These are phyloP conservation scores for Diutina sp. DNA, from an alignment of 1,139 yeast species.

Conservation along the genomic window DNA sequence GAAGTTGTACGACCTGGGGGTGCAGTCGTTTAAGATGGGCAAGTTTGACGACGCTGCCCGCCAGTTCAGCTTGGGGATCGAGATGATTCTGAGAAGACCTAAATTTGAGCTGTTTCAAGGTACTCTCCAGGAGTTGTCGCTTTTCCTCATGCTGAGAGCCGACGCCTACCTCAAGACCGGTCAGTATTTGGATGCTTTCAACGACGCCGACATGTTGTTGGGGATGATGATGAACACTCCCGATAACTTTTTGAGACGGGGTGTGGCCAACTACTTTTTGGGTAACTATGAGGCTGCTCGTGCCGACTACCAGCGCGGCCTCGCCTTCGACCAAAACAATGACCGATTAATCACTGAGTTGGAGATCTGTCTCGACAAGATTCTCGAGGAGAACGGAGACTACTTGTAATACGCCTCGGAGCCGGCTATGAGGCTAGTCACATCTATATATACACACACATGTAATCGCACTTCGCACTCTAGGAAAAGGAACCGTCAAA, in stretches of 20 bases:
- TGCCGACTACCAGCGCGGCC: constrained; percentile 67
- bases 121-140: constrained; percentile 64
- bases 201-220: constrained; percentile 67
- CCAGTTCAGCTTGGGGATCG: constrained; percentile 65
- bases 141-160: constrained; percentile 66
- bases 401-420: background rate
- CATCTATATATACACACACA: background rate
- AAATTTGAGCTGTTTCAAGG: constrained; percentile 79
- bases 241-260: constrained; percentile 73
- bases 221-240: constrained; percentile 55
- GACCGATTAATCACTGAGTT: constrained; percentile 17
- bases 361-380: constrained; percentile 30
- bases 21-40: constrained; percentile 45
- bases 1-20: constrained; percentile 65
- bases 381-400: constrained; percentile 42
- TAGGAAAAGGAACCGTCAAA: too few species aligned
- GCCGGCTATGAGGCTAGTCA: background rate
- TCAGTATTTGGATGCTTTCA: constrained; percentile 59
- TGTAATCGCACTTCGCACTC: too few species aligned
- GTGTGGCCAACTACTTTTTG: constrained; percentile 58
- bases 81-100: constrained; percentile 68
- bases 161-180: constrained; percentile 65
- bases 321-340: constrained; percentile 17
- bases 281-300: constrained; percentile 64
- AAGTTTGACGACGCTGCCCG: constrained; percentile 63